These are phyloP conservation scores for Pistacia atlantica DNA, from an alignment of 345 rosid genomes.

Conservation along the genomic window DNA sequence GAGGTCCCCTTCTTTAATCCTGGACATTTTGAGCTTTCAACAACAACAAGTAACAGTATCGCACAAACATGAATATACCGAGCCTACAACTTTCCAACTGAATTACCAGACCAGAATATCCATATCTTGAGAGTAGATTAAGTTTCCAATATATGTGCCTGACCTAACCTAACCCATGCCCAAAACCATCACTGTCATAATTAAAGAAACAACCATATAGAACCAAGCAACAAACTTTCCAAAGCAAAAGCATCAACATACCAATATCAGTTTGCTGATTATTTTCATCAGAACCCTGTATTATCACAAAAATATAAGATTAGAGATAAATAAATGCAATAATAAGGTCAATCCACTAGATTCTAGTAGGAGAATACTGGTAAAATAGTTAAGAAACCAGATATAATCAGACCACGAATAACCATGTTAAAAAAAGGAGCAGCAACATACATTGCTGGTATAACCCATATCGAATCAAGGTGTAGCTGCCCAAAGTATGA, in stretches of 20 bases:
- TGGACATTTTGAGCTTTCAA: neutral
- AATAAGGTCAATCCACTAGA: neutral
- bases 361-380: neutral
- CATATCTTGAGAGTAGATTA: neutral
- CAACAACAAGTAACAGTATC: neutral
- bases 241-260: conserved; percentile 30
- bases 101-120: neutral
- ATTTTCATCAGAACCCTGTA: conserved; percentile 53
- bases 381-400: neutral
- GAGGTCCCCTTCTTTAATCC: neutral
- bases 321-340: conserved; percentile 6
- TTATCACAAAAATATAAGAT: conserved; percentile 9
- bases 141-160: neutral
- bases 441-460: conserved; percentile 25
- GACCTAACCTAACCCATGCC: neutral
- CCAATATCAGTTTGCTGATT: conserved; percentile 62
- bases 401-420: neutral
- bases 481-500: conserved; percentile 12
- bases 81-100: neutral
- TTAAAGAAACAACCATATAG: neutral
- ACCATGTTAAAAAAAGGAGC: neutral
- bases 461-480: conserved; percentile 38
- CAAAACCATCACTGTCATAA: neutral
- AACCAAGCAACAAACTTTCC: neutral
- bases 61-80: neutral